Percentiles rank a stretch among this genome's conserved stretches.
phyloP scores from a whole-genome alignment of 768 basidiomycete species.

The Sistotremastrum niveocremeum region DNA sequence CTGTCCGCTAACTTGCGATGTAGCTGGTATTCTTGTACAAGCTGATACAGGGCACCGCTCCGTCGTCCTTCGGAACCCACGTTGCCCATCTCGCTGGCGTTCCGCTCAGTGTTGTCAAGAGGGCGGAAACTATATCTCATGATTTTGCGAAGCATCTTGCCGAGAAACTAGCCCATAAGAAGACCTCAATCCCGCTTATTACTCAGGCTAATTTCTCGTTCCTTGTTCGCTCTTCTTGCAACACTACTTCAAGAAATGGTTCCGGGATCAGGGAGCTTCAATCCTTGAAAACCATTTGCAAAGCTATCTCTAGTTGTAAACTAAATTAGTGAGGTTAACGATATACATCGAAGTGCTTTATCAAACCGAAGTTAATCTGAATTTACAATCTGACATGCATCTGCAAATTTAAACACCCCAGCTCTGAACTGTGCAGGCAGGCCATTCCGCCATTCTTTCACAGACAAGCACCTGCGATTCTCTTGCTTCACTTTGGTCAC shows the following conservation, averaged over 20 bases:
- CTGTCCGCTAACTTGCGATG: slow-evolving; percentile 2
- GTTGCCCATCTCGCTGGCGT: slow-evolving; percentile 94
- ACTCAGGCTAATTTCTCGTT: slow-evolving; percentile 87
- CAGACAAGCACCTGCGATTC: slow-evolving; percentile 37
- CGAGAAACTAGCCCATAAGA: slow-evolving; percentile 41
- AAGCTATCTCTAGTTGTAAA: too few relatives aligned
- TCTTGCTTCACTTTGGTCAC: slow-evolving; percentile 50
- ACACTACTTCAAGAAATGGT: not conserved
- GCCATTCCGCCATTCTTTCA: slow-evolving; percentile 75
- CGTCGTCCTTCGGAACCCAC: slow-evolving; percentile 85
- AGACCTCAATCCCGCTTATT: slow-evolving; percentile 51
- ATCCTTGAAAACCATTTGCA: too few relatives aligned
- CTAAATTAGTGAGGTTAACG: too few relatives aligned
- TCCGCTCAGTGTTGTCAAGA: slow-evolving; percentile 67
- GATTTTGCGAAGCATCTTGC: slow-evolving; percentile 85
- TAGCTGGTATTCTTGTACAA: slow-evolving; percentile 93
- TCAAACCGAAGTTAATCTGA: too few relatives aligned
- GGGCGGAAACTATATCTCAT: slow-evolving; percentile 78
- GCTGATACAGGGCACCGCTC: slow-evolving; percentile 75
- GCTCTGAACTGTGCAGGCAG: too few relatives aligned
- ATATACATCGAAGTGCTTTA: too few relatives aligned
- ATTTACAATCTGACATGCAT: too few relatives aligned
- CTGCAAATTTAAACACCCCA: too few relatives aligned
- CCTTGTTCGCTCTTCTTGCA: slow-evolving; percentile 25
- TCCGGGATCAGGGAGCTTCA: too few relatives aligned